Evolutionary conservation across 169 alveolate genomes (phyloP), one percentile per base, ranked within the genome.

Genomic region (Plasmodium vivax): DNA sequence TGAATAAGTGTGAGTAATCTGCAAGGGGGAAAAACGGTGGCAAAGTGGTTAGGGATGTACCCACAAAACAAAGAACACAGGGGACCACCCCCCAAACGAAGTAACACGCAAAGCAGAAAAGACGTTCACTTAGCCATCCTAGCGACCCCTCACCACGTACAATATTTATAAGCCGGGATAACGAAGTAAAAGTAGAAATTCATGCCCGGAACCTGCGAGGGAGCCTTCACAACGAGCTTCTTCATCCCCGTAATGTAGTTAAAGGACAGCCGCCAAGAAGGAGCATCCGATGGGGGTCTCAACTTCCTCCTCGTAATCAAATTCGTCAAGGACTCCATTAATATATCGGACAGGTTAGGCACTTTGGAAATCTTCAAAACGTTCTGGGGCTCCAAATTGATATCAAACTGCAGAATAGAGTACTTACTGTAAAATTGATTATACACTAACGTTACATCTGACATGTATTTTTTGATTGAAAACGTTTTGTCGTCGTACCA

Each of bases 201-300:
- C 47, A 87, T 30, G 1, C 84, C 93, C 0, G 93, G 93, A 1
- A 87, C 85, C 34, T 75, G 85, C 16, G 85, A 16, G 16, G 93
- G 93, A 1, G 30, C 19, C 41, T 54, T 34, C 7, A 56, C 38
- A 16, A 58, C 68, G 47, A 87, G 82, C 81, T 32, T 56, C 71
- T 87, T 87, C 32, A 19, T 38, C 45, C 93, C 93, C 0, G 82
- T 87, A 2, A 77, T 1, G 71, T 75, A 87, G 56, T 87, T 87
- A 87, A 87, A 87, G 43, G 58, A 54, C 68, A 87, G 68, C 30
- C 72, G 38, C 93, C 93, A 87, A 1, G 68, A 75, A 19, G 93
- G 93, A n/a, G 8, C 23, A 2, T 87, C 72, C 7, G 62, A 14
- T 19, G 83, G 54, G 30, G 36, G 43, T 77, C 75, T 38, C 12